Conservation (phyloP, 108 stramenopile genomes). For the Cyclotella distinguenda region DNA sequence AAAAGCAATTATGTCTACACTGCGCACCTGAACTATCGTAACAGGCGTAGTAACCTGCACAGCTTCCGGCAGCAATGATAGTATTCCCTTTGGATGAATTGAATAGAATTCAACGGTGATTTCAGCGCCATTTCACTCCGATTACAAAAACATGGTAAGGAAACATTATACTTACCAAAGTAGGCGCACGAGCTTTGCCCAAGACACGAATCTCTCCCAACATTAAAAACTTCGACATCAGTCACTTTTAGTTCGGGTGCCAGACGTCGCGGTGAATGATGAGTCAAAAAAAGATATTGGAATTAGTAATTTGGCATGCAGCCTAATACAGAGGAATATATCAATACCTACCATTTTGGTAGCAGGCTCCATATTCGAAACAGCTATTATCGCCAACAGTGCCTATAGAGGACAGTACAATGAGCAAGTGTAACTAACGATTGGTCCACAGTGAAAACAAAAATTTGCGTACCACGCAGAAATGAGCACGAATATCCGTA, state of each 20-base stretch:
- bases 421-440: not conserved
- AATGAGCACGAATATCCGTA: not conserved
- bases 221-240: not conserved
- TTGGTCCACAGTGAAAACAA: not conserved
- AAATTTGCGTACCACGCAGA: not conserved
- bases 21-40: not conserved
- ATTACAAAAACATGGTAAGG: not conserved
- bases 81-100: not conserved
- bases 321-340: not conserved
- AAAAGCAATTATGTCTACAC: not conserved
- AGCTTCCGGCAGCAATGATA: not conserved
- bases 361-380: constrained; percentile 5
- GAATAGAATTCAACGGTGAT: not conserved
- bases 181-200: not conserved
- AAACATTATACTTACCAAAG: not conserved
- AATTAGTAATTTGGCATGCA: no score
- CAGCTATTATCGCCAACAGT: constrained; percentile 3
- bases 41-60: not conserved
- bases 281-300: not conserved
- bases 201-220: not conserved
- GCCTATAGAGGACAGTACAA: not conserved
- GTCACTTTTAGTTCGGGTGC: no score
- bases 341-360: not conserved
- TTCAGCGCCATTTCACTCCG: not conserved
- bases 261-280: not conserved